Evolutionary conservation across 768 basidiomycete genomes (phyloP).

Genomic region (Boletus barrowsii): DNA sequence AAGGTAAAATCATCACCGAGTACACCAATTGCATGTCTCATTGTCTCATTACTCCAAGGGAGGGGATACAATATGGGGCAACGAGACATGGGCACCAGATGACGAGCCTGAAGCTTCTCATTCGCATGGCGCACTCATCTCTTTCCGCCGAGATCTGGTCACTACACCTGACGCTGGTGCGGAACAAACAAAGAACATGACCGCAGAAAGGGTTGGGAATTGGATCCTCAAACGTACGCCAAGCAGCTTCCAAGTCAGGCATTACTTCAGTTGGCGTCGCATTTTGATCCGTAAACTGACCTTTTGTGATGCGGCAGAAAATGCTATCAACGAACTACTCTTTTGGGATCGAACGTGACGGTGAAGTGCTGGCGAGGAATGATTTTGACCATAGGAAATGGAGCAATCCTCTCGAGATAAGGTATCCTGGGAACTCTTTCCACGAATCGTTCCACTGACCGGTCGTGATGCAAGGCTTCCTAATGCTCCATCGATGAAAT

Average conservation of each 20-base stretch:
- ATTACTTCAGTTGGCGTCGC: slow-evolving; percentile 1
- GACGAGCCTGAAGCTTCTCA: slow-evolving; percentile 53
- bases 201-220: slow-evolving; percentile 63
- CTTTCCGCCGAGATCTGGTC: slow-evolving; percentile 54
- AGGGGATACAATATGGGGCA: slow-evolving; percentile 83
- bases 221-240: slow-evolving; percentile 88
- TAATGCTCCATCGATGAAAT: slow-evolving; percentile 85
- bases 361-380: slow-evolving; percentile 59
- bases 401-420: slow-evolving; percentile 86
- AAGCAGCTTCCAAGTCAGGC: slow-evolving; percentile 66
- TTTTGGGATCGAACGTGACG: slow-evolving; percentile 81
- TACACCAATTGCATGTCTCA: not conserved
- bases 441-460: not conserved
- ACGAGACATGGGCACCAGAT: slow-evolving; percentile 72
- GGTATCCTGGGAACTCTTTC: slow-evolving; percentile 36
- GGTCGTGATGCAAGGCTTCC: slow-evolving; percentile 55
- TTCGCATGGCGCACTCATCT: slow-evolving; percentile 79
- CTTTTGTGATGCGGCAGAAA: slow-evolving; percentile 36
- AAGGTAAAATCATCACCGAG: slow-evolving; percentile 51
- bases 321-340: slow-evolving; percentile 88
- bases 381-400: slow-evolving; percentile 78
- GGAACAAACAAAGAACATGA: slow-evolving; percentile 58
- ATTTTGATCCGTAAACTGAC: not conserved
- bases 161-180: slow-evolving; percentile 4
- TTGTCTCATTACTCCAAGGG: slow-evolving; percentile 44